Evolutionary conservation across 805 yeast species (phyloP).

Genomic region (Candida maltosa): DNA sequence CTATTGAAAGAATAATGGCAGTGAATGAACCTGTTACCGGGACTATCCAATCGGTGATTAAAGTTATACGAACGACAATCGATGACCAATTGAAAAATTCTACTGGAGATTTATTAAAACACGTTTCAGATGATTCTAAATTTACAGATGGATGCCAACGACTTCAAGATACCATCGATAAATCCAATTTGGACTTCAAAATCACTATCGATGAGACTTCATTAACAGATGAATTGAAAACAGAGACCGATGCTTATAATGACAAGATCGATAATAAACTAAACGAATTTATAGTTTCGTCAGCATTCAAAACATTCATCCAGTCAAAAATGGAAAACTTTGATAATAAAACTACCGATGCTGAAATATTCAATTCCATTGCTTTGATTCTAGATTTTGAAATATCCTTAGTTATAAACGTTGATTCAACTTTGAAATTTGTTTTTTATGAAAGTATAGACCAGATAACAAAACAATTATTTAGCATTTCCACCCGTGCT

Average conservation of each 20-base stretch:
- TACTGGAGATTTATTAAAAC: no score
- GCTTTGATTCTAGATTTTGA: slow-evolving; percentile 24
- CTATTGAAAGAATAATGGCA: no score
- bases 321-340: background rate
- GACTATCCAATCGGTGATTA: no score
- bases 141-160: background rate
- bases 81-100: no score
- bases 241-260: slow-evolving; percentile 19
- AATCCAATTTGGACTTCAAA: slow-evolving; percentile 1
- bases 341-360: background rate
- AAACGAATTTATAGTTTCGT: slow-evolving; percentile 16
- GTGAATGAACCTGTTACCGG: no score
- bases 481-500: slow-evolving; percentile 16
- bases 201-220: slow-evolving; percentile 3
- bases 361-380: slow-evolving; percentile 11
- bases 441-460: slow-evolving; percentile 24
- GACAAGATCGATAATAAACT: slow-evolving; percentile 16
- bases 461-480: slow-evolving; percentile 19
- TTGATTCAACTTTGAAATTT: slow-evolving; percentile 15
- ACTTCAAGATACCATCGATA: slow-evolving; percentile 2
- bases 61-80: no score
- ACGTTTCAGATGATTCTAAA: slow-evolving; percentile 1
- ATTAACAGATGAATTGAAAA: slow-evolving; percentile 5
- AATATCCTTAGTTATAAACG: slow-evolving; percentile 16
- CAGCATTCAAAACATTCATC: slow-evolving; percentile 17